phyloP scores from a whole-genome alignment of 2,329 filamentous ascomycete species.

The Hypoxylon sp. region DNA sequence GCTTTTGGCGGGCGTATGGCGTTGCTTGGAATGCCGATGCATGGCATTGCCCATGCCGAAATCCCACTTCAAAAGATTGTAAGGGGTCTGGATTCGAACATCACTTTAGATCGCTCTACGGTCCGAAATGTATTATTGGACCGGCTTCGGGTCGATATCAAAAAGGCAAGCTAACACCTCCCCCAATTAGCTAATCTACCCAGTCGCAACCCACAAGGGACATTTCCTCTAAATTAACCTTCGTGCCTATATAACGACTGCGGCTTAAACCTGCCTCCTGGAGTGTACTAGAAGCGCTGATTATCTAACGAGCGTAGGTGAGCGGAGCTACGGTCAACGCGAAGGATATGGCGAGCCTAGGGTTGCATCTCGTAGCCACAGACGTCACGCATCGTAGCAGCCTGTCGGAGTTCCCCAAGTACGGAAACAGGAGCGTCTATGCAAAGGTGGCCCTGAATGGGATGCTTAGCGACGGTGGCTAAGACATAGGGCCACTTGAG shows the following conservation, averaged over 20 bases:
- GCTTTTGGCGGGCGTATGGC: conserved; percentile 54
- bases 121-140: conserved; percentile 34
- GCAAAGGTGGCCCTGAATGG: conserved; percentile 10
- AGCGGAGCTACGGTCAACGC: conserved; percentile 30
- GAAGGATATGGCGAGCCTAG: conserved; percentile 33
- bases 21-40: conserved; percentile 58
- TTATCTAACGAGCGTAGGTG: background rate
- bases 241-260: background rate
- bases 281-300: background rate
- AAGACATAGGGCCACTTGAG: background rate
- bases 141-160: conserved; percentile 39
- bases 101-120: background rate
- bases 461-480: background rate
- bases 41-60: conserved; percentile 54
- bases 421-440: conserved; percentile 35
- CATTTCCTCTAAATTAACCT: background rate
- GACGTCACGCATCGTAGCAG: conserved; percentile 35
- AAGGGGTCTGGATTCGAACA: conserved; percentile 13
- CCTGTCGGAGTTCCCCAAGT: conserved; percentile 42
- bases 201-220: background rate
- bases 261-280: background rate
- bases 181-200: background rate
- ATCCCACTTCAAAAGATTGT: conserved; percentile 52
- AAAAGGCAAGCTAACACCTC: conserved; percentile 43
- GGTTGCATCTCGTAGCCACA: conserved; percentile 38